These are phyloP conservation scores for Aspergillus brasiliensis DNA, from an alignment of 2,329 filamentous ascomycete species.

Conservation along the genomic window DNA sequence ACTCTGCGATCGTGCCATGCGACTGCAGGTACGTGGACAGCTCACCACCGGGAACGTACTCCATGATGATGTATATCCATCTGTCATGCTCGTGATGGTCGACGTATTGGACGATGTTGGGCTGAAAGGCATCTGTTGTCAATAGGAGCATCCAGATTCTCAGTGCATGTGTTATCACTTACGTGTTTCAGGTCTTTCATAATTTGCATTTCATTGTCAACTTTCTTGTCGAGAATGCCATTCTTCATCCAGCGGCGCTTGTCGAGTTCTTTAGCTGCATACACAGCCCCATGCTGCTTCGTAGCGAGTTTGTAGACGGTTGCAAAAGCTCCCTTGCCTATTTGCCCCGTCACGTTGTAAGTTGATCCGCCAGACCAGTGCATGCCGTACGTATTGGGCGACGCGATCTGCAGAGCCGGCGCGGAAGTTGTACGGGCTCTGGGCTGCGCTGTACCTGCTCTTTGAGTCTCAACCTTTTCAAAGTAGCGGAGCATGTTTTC, in stretches of 20 bases:
- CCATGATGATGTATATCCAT: slow-evolving; percentile 97
- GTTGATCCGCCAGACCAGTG: slow-evolving; percentile 76
- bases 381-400: slow-evolving; percentile 63
- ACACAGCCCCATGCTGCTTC: slow-evolving; percentile 79
- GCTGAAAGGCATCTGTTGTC: slow-evolving; percentile 47
- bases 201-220: slow-evolving; percentile 96
- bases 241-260: slow-evolving; percentile 94
- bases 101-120: slow-evolving; percentile 88
- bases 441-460: slow-evolving; percentile 23
- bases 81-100: slow-evolving; percentile 80
- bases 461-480: slow-evolving; percentile 30
- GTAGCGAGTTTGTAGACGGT: slow-evolving; percentile 88
- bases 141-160: slow-evolving; percentile 1
- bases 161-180: slow-evolving; percentile 38
- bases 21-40: slow-evolving; percentile 71
- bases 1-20: slow-evolving; percentile 66
- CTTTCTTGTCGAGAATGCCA: slow-evolving; percentile 82
- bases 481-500: slow-evolving; percentile 72
- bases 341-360: slow-evolving; percentile 79
- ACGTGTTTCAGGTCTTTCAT: slow-evolving; percentile 86
- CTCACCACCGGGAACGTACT: slow-evolving; percentile 81
- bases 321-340: slow-evolving; percentile 94
- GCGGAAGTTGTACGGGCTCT: slow-evolving; percentile 26
- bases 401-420: slow-evolving; percentile 36
- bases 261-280: slow-evolving; percentile 92